Evolutionary conservation across 805 yeast species (phyloP), one percentile per base, ranked within the genome.

Genomic region (Schwanniomyces pseudopolymorphus): DNA sequence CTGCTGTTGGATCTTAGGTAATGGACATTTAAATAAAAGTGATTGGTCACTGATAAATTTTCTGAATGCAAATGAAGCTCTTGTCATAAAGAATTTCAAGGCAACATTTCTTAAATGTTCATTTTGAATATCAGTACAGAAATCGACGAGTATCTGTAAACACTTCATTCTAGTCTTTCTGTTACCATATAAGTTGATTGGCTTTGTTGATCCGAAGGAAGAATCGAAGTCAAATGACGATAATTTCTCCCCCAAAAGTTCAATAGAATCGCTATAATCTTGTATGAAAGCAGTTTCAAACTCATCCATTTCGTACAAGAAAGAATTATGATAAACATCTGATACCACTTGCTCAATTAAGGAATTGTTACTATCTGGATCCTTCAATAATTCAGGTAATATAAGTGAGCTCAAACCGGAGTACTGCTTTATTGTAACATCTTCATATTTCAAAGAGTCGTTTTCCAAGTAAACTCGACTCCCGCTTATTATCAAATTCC

Each of bases 171-270:
- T 76, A 31, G 86, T 72, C 5, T 60, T 50, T 10, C 68, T 66
- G 47, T 85, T 79, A 1, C 77, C 63, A 19, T 74, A 61, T 9
- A 70, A 56, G 1, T 54, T 55, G 0, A 84, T 61, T 2, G 78
- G 75, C 33, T 75, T 74, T 0, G 92, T 85, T 0, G 87, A 74
- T 0, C 94, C 94, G 54, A 76, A 80, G n/a, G 77, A 68, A 7
- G 74, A 73, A 8, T 74, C 76, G 45, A 78, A 74, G 11, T 75
- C 65, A 47, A 77, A 77, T 1, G 58, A 46, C 2, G 74, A 60
- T 3, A 83, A 55, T 9, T 56, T 59, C 9, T 59, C 50, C 2
- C 79, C 61, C 4, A 78, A 65, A 10, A 69, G 72, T 3, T 59
- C 57, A 3, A 76, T 26, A n/a, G 39, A 21, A 1, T 59, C 47